Evolutionary conservation across 257 asterid species (phyloP).

Genomic region (Sherardia arvensis): DNA sequence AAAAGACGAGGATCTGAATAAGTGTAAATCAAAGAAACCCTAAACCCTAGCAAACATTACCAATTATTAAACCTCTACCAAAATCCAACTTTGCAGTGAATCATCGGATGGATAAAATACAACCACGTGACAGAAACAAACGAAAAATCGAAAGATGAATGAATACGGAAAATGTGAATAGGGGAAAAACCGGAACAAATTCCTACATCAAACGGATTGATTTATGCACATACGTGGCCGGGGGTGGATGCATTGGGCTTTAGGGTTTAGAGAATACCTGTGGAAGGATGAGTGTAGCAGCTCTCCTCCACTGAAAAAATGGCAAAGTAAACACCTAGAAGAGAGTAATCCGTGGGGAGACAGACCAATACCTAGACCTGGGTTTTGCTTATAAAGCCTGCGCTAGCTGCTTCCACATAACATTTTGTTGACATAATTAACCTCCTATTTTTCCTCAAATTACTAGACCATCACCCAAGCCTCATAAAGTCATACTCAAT

Average conservation of each 20-base stretch:
- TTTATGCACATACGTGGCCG: background rate
- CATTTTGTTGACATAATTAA: background rate
- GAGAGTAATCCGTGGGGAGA: background rate
- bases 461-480: background rate
- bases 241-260: background rate
- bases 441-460: background rate
- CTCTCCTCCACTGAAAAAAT: slow-evolving; percentile 1
- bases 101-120: background rate
- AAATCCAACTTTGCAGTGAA: background rate
- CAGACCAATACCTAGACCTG: background rate
- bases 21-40: background rate
- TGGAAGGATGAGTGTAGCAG: background rate
- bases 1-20: background rate
- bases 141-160: background rate
- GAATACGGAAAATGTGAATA: background rate
- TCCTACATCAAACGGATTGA: background rate
- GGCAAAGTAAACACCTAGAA: background rate
- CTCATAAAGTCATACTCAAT: too few relatives aligned
- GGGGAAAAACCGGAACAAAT: background rate
- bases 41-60: background rate
- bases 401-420: background rate
- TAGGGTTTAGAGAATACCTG: background rate
- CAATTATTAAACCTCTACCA: background rate
- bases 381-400: slow-evolving; percentile 4
- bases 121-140: background rate